A percentile compares a stretch with the other conserved stretches of the same genome.
These are phyloP conservation scores for Yamadazyma sp. DNA, from an alignment of 805 yeast genomes.

Conservation along the genomic window DNA sequence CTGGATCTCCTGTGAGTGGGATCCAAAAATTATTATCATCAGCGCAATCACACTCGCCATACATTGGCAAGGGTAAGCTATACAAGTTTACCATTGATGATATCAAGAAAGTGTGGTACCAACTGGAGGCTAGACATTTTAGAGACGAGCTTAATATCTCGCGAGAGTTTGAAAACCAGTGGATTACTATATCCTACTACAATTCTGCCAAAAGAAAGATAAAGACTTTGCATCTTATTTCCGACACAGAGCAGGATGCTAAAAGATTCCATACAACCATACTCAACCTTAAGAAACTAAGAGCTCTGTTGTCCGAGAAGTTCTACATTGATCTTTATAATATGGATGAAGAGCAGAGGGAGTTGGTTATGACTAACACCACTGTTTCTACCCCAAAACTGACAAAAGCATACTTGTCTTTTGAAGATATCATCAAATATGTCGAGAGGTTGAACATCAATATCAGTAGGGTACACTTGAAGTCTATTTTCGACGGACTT, in stretches of 20 bases:
- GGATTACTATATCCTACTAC: slow-evolving; percentile 81
- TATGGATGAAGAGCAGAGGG: slow-evolving; percentile 28
- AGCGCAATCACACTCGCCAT: slow-evolving; percentile 12
- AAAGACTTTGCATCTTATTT: slow-evolving; percentile 78
- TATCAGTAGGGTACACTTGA: slow-evolving; percentile 54
- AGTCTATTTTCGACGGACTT: slow-evolving; percentile 43
- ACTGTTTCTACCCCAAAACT: slow-evolving; percentile 11
- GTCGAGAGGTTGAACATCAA: slow-evolving; percentile 71
- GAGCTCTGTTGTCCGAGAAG: slow-evolving; percentile 61
- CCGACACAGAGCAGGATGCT: slow-evolving; percentile 60
- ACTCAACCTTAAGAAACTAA: slow-evolving; percentile 59
- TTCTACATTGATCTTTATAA: slow-evolving; percentile 46
- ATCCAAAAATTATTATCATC: slow-evolving; percentile 18
- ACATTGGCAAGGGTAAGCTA: slow-evolving; percentile 1
- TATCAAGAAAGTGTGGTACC: slow-evolving; percentile 60
- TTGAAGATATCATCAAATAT: slow-evolving; percentile 66
- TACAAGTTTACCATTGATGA: slow-evolving; percentile 51
- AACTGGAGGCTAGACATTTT: slow-evolving; percentile 76
- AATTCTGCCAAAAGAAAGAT: slow-evolving; percentile 59
- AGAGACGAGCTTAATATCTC: slow-evolving; percentile 81
- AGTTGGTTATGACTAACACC: slow-evolving; percentile 25
- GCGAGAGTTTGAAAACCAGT: slow-evolving; percentile 58
- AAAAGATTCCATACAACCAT: slow-evolving; percentile 56
- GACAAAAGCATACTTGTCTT: slow-evolving; percentile 43
- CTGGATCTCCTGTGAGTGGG: slow-evolving; percentile 6